Evolutionary conservation across 2,329 filamentous ascomycete species (phyloP).

Genomic region (Leptographium flavum): DNA sequence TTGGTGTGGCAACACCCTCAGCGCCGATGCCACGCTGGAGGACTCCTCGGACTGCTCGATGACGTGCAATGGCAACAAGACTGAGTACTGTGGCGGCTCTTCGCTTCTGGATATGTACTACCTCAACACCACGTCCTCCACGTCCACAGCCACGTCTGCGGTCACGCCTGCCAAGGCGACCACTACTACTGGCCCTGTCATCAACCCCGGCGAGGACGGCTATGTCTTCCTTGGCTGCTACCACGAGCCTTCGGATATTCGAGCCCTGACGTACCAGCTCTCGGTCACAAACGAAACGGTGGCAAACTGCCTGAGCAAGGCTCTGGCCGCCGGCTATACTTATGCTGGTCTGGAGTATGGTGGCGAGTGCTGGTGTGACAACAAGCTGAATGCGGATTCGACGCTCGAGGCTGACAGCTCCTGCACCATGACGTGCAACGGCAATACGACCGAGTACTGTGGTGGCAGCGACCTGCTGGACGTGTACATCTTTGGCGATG

Average conservation of each 20-base stretch:
- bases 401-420: slow-evolving; percentile 10
- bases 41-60: slow-evolving; percentile 6
- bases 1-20: slow-evolving; percentile 27
- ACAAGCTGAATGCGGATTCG: slow-evolving; percentile 10
- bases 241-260: slow-evolving; percentile 11
- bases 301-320: slow-evolving; percentile 10
- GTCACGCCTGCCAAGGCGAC: neutral
- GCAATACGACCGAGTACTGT: slow-evolving; percentile 11
- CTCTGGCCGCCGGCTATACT: slow-evolving; percentile 19
- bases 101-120: slow-evolving; percentile 8
- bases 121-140: neutral
- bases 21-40: slow-evolving; percentile 1
- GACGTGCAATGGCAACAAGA: slow-evolving; percentile 7
- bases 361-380: slow-evolving; percentile 20
- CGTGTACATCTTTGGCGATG: slow-evolving; percentile 7
- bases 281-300: slow-evolving; percentile 11
- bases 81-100: slow-evolving; percentile 8
- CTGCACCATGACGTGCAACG: slow-evolving; percentile 15
- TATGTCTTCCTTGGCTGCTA: slow-evolving; percentile 22
- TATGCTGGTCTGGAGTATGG: slow-evolving; percentile 39
- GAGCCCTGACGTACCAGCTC: slow-evolving; percentile 11
- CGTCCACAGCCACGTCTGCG: neutral
- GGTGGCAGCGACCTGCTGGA: slow-evolving; percentile 9
- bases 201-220: slow-evolving; percentile 20
- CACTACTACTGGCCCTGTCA: slow-evolving; percentile 11